Conservation (phyloP, 1,284 basidiomycete species). For the Sporisorium reilianum region DNA sequence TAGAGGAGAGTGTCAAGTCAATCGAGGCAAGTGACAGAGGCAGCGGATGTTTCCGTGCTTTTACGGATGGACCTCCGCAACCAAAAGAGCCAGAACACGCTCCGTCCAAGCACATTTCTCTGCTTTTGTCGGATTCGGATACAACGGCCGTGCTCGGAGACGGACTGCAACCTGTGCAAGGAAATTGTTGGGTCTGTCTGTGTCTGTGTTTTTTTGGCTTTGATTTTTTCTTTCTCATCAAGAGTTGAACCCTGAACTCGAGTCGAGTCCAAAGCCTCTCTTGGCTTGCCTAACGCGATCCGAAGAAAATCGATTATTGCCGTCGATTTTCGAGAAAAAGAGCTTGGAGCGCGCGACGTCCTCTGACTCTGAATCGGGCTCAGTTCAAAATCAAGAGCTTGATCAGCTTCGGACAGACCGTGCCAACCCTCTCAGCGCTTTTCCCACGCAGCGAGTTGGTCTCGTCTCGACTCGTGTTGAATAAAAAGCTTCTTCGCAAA, state of each 20-base stretch:
- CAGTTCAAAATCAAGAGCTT: not conserved
- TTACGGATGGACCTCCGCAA: not conserved
- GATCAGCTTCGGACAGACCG: constrained; percentile 1
- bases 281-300: not conserved
- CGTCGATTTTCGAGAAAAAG: not conserved
- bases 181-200: constrained; percentile 14
- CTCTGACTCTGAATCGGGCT: constrained; percentile 4
- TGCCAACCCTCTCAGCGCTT: not conserved
- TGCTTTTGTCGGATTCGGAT: constrained; percentile 35
- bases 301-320: constrained; percentile 17
- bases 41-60: constrained; percentile 30
- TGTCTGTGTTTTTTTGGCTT: not conserved
- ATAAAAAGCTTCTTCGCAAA: constrained; percentile 8
- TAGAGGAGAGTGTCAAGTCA: too few species aligned
- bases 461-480: not conserved
- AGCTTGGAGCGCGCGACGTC: constrained; percentile 1
- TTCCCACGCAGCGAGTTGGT: not conserved
- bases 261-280: not conserved
- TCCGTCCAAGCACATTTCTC: too few species aligned
- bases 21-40: not conserved
- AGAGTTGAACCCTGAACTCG: constrained; percentile 1
- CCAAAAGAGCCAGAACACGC: too few species aligned
- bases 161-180: not conserved
- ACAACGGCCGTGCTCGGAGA: constrained; percentile 24
- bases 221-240: not conserved